Base-by-base conservation (phyloP, 116 monocot species). In the Cymodocea nodosa region DNA sequence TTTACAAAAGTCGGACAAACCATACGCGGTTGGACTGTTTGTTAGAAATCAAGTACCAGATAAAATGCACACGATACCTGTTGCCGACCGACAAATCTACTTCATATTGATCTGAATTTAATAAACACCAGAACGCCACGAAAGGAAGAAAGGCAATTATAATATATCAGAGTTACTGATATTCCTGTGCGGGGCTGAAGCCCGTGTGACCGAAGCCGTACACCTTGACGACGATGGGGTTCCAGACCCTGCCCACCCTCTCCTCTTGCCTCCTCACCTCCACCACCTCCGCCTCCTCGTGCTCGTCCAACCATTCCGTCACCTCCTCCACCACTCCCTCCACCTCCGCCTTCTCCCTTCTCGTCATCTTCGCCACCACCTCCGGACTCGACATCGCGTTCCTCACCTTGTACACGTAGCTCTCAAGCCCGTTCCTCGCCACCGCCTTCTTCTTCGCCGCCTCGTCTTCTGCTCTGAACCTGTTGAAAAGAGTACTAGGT, bases 391-490 rank as follows among this genome's bases (percentile, higher is more conserved):
- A 16, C 15, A 52, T 22, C 4, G 66, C 3, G 24, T 15, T 30
- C 20, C 35, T 25, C 5, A 67, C 52, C 25, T 52, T 22, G 52
- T 66, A 66, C 10, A 25, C 17, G 18, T 66, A 66, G 25, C 23
- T 52, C 66, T 66, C 66, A 7, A 66, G 7, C 25, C 15, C 52
- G n/a, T 66, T 66, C 66, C 52, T 51, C 4, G 52, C n/a, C 23
- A 34, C 3, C 5, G 52, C 52, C 30, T 52, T 66, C 66, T 66
- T 66, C 66, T 53, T 66, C 66, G 23, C 23, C 23, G 30, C 51
- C 52, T 52, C 66, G 44, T 66, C 66, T 11, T 66, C 66, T 8
- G 35, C 16, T 15, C 37, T 19, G n/a, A 57, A 57, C 57, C 57
- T 57, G 13, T 10, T 13, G 24, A 4, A 13, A 13, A 11, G 19